phyloP scores from a whole-genome alignment of 2,329 filamentous ascomycete species.

The Trichoderma pleuroti region DNA sequence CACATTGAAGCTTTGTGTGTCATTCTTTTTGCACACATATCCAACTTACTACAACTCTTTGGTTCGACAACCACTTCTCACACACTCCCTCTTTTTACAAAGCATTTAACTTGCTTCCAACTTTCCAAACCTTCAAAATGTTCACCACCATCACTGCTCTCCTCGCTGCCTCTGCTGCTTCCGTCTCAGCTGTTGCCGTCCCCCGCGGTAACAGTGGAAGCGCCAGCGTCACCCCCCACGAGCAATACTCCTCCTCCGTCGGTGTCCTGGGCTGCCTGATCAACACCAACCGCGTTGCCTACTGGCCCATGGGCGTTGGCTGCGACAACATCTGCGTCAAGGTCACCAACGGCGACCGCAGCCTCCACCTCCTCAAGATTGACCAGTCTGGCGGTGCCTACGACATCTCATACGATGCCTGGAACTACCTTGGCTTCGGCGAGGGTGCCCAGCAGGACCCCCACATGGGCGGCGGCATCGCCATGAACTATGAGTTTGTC shows the following conservation, averaged over 20 bases:
- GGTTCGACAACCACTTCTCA: constrained; percentile 8
- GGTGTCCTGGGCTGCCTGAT: constrained; percentile 60
- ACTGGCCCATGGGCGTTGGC: constrained; percentile 53
- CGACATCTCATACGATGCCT: constrained; percentile 60
- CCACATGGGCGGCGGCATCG: constrained; percentile 46
- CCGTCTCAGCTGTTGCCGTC: constrained; percentile 30
- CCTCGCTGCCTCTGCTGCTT: constrained; percentile 30
- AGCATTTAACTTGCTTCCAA: background rate
- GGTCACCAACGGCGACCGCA: constrained; percentile 47
- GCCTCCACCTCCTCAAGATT: constrained; percentile 55
- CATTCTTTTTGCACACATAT: constrained; percentile 13
- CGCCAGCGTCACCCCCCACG: constrained; percentile 50
- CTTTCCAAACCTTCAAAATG: constrained; percentile 15
- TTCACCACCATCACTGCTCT: constrained; percentile 27
- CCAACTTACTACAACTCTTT: background rate
- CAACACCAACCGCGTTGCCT: constrained; percentile 58
- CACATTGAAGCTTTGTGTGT: constrained; percentile 14
- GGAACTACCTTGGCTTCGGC: constrained; percentile 55
- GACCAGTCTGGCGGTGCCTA: constrained; percentile 54
- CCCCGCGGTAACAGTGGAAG: constrained; percentile 29
- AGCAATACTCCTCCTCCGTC: constrained; percentile 53
- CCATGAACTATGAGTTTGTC: constrained; percentile 50
- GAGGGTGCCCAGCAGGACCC: constrained; percentile 46
- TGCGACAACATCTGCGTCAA: constrained; percentile 57
- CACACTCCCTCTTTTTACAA: constrained; percentile 13